phyloP scores from a whole-genome alignment of 139 green algal genomes.

The Closterium sp. region DNA sequence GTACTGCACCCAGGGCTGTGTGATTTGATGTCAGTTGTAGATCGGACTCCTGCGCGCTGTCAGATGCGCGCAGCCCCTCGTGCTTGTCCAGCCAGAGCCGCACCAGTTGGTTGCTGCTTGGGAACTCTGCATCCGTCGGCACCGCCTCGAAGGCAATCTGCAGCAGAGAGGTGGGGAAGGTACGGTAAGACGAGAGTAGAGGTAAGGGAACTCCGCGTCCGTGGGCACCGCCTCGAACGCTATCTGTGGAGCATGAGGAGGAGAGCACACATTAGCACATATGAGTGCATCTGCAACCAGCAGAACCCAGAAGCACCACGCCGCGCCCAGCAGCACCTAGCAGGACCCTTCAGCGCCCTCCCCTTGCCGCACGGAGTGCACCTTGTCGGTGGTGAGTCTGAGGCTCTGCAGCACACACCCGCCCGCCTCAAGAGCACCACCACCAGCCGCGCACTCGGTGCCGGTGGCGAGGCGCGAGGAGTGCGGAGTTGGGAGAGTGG shows the following conservation, averaged over 20 bases:
- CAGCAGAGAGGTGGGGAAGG: background rate
- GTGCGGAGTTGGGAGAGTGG: too few relatives aligned
- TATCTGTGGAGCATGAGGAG: background rate
- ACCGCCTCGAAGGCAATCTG: conserved; percentile 24
- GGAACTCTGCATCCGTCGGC: conserved; percentile 14
- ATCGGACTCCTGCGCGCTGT: conserved; percentile 24
- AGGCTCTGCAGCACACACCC: conserved; percentile 29
- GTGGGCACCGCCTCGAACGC: too few relatives aligned
- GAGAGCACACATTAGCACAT: too few relatives aligned
- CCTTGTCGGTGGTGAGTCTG: conserved; percentile 16
- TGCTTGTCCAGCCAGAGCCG: conserved; percentile 16
- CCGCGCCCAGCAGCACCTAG: too few relatives aligned
- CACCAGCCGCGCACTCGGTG: conserved; percentile 1
- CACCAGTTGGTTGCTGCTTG: conserved; percentile 1
- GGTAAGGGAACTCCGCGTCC: too few relatives aligned
- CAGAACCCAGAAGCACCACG: too few relatives aligned
- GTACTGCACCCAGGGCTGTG: conserved; percentile 32
- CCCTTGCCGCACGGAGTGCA: background rate
- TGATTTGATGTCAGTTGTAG: background rate
- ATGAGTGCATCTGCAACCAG: too few relatives aligned
- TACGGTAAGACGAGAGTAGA: too few relatives aligned
- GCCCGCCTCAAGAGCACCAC: conserved; percentile 25
- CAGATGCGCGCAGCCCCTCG: conserved; percentile 9
- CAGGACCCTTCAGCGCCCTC: background rate
- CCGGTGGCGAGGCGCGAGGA: too few relatives aligned